Evolutionary conservation across 2,329 filamentous ascomycete genomes (phyloP), one percentile per base, ranked within the genome.

Genomic region (Colletotrichum incanum): DNA sequence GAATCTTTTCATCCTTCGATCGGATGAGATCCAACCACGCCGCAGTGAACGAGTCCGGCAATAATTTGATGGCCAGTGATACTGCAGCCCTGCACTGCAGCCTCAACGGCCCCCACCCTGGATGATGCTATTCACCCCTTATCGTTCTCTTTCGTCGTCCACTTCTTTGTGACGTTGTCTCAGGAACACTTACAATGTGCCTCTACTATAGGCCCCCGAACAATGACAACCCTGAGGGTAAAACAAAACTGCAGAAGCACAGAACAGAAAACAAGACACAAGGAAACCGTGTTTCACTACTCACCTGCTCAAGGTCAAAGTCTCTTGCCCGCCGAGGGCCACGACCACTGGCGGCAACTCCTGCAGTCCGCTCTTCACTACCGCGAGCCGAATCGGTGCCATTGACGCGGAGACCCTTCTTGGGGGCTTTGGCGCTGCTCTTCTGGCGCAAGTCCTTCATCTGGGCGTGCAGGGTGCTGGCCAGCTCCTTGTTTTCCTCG

Each of bases 401-500:
- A 77, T 84, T 80, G 65, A 82, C 77, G 75, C 81, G 68, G 61
- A 83, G 80, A 75, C 83, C 80, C 79, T 87, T 88, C 85, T 90
- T 87, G 64, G 82, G 82, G 77, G 87, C 88, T 81, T 91, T 90
- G 49, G 85, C 82, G 74, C 78, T 81, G 66, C 58, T 77, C 77
- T 86, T 86, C 74, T 86, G 82, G 75, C 90, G 86, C 77, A 89
- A 87, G 66, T 85, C 84, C 77, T 91, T 91, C 83, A 91, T 87
- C 81, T 94, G 92, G 70, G 91, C 89, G 77, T 91, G 88, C 39
- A 95, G 87, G 81, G 93, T 92, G 67, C 87, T 86, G 28, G 96
- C 95, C 47, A 99, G 89, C 80, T 97, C 94, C 79, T 94, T 94
- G 84, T 98, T 98, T 84, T 98, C 96, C 68, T 97, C 94, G 63